Base-by-base conservation (phyloP, 148 eudicot species). In the Arbutus unedo region DNA sequence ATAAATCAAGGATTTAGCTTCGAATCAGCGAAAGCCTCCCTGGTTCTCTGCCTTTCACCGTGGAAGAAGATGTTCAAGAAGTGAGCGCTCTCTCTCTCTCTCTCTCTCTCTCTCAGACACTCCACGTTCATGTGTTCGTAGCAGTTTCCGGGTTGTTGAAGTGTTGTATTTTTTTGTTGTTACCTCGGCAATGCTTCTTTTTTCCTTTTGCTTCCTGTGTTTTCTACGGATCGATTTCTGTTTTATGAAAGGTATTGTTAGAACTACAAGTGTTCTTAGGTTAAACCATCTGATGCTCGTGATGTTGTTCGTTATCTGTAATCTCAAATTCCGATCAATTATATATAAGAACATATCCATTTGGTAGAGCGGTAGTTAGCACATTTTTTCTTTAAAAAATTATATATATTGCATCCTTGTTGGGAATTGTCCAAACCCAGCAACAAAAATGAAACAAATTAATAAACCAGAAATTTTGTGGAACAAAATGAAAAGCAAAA, bases 11-110 rank as follows among this genome's bases (percentile, higher is more conserved):
- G 68, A 38, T 62, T 62, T 60, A 21, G 3, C 70, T 64, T 64
- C 70, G 23, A 25, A 64, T 64, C 70, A 64, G 14, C 41, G 70
- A 23, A 64, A 64, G 41, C 31, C 15, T 3, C 41, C 25, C 31
- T 64, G 31, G 9, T 8, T 53, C 56, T 53, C 56, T 53, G 15
- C 10, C 56, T 11, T 10, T 38, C 9, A 41, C 70, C 3, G 70
- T 64, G 8, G 70, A 3, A 13, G 70, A 62, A 23, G 70, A 64
- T 64, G 70, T 64, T 64, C 70, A 64, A 64, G 70, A 64, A 64
- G 70, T 64, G 70, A 64, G 41, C 10, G 5, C 41, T 19, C 38
- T 64, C 70, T 21, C 38, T 64, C 38, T 62, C 68, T 62, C 68
- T 62, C 68, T 21, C 67, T 60, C 67, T 59, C 66, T 59, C 67